Conservation (phyloP, 2,329 filamentous ascomycete species). For the Neurospora sp. region DNA sequence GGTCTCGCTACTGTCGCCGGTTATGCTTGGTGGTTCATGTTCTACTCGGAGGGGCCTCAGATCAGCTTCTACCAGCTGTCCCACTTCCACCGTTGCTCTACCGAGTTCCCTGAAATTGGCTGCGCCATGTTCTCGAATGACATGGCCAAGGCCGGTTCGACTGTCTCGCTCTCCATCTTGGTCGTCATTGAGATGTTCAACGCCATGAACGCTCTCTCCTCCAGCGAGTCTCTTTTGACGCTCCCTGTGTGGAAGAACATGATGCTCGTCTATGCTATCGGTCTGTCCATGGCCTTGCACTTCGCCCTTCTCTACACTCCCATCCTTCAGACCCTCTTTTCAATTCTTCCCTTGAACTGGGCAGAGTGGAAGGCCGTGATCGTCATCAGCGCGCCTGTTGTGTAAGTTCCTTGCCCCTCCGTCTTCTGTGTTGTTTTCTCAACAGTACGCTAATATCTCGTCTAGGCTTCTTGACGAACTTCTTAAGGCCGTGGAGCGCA, state of each 20-base stretch:
- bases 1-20: constrained; percentile 90
- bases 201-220: constrained; percentile 94
- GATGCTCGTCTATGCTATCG: constrained; percentile 93
- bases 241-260: constrained; percentile 97
- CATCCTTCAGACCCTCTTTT: constrained; percentile 79
- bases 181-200: constrained; percentile 99
- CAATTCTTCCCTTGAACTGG: constrained; percentile 78
- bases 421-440: constrained; percentile 1
- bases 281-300: constrained; percentile 86
- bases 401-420: constrained; percentile 49
- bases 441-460: constrained; percentile 16
- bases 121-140: constrained; percentile 86
- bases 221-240: constrained; percentile 86
- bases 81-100: constrained; percentile 87
- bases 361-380: constrained; percentile 89
- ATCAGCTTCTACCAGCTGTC: constrained; percentile 83
- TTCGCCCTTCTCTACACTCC: constrained; percentile 90
- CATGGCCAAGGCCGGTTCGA: constrained; percentile 82
- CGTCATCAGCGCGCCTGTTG: constrained; percentile 79
- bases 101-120: constrained; percentile 79
- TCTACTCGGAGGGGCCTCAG: constrained; percentile 79
- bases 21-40: constrained; percentile 99
- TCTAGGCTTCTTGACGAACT: constrained; percentile 69
- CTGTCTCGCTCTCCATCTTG: constrained; percentile 80
- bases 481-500: constrained; percentile 69